These are phyloP conservation scores for Debaryomyces hansenii DNA, from an alignment of 805 yeast species.

Conservation along the genomic window DNA sequence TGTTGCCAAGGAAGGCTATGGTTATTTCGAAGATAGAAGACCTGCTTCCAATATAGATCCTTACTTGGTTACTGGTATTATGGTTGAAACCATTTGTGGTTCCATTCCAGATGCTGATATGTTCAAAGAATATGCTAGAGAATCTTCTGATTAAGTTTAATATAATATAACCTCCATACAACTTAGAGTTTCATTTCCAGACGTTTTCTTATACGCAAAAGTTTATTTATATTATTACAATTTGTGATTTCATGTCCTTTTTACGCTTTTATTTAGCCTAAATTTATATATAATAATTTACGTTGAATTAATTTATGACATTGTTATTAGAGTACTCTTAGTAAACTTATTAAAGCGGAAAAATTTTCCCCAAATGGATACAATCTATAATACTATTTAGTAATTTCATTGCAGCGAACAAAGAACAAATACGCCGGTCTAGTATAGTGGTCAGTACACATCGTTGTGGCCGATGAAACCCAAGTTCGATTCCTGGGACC, in stretches of 20 bases:
- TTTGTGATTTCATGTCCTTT: background rate
- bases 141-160: constrained; percentile 35
- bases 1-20: constrained; percentile 96
- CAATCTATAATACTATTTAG: background rate
- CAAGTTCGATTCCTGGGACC: constrained; percentile 52
- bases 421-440: constrained; percentile 20
- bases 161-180: constrained; percentile 1
- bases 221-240: background rate
- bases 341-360: background rate
- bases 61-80: constrained; percentile 96
- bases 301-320: background rate
- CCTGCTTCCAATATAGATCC: constrained; percentile 99
- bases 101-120: constrained; percentile 93
- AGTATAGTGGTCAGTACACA: constrained; percentile 49
- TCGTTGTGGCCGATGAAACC: constrained; percentile 50
- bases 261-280: constrained; percentile 1
- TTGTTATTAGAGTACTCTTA: no score
- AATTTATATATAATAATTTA: background rate
- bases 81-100: constrained; percentile 96
- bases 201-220: background rate
- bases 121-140: constrained; percentile 86
- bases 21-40: constrained; percentile 99
- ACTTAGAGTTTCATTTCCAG: constrained; percentile 1
- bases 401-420: no score
- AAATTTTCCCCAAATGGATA: background rate